These are phyloP conservation scores for Achlya hypogyna DNA, from an alignment of 352 stramenopile genomes.

Conservation along the genomic window DNA sequence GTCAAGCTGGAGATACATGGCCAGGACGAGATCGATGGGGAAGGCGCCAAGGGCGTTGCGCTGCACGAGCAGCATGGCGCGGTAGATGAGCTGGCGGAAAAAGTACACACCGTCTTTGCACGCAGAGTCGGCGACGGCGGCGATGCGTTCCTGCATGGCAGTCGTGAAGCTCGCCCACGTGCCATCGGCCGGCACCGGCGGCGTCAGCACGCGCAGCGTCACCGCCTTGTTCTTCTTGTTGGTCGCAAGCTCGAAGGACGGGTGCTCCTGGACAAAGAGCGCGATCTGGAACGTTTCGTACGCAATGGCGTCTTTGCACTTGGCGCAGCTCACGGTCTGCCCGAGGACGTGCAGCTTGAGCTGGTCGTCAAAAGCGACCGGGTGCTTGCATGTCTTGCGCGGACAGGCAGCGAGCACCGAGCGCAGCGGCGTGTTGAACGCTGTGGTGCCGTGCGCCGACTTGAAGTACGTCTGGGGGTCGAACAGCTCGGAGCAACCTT, in stretches of 20 bases:
- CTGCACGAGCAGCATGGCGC: neutral
- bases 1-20: constrained; percentile 13
- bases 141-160: neutral
- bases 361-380: neutral
- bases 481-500: neutral
- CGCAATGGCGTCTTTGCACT: neutral
- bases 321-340: neutral
- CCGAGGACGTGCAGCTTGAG: neutral
- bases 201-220: neutral
- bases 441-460: neutral
- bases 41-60: neutral
- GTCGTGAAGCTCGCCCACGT: neutral
- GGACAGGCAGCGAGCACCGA: neutral
- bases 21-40: constrained; percentile 6
- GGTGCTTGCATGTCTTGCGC: neutral
- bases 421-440: neutral
- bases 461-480: neutral
- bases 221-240: neutral
- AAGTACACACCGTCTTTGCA: neutral
- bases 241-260: neutral
- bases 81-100: neutral
- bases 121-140: neutral
- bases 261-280: neutral
- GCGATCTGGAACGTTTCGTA: constrained; percentile 15
- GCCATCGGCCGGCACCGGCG: neutral